These are phyloP conservation scores for Pythium oligandrum DNA, from an alignment of 352 stramenopile genomes.

Conservation along the genomic window DNA sequence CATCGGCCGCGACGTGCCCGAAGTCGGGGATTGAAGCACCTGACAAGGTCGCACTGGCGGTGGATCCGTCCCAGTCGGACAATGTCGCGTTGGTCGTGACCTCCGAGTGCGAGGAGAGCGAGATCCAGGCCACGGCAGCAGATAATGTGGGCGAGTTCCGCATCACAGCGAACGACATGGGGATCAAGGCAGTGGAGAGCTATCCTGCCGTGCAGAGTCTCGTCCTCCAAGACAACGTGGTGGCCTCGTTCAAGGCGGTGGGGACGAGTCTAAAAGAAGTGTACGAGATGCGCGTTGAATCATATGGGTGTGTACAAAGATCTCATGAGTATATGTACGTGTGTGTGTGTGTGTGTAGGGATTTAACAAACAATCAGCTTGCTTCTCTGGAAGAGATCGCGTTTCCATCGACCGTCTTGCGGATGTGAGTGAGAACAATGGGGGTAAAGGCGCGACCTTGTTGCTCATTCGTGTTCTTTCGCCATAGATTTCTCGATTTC, in stretches of 20 bases:
- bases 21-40: constrained; percentile 11
- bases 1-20: neutral
- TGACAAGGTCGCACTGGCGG: constrained; percentile 4
- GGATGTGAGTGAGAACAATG: constrained; percentile 15
- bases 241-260: constrained; percentile 27
- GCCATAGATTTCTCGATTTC: constrained; percentile 3
- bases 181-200: constrained; percentile 9
- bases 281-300: constrained; percentile 15
- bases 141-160: constrained; percentile 5
- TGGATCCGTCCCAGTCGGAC: constrained; percentile 4
- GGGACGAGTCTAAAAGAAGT: constrained; percentile 33
- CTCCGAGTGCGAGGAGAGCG: constrained; percentile 3
- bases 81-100: constrained; percentile 6
- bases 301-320: too few relatives aligned
- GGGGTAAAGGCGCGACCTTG: too few relatives aligned
- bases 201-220: constrained; percentile 10
- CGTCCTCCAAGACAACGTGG: constrained; percentile 24
- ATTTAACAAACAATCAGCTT: constrained; percentile 24
- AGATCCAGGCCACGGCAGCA: neutral
- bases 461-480: neutral
- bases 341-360: neutral
- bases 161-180: constrained; percentile 5
- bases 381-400: constrained; percentile 17
- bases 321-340: neutral
- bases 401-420: constrained; percentile 19